Conservation (phyloP, 2,329 filamentous ascomycete genomes). For the Stachybotrys elegans region DNA sequence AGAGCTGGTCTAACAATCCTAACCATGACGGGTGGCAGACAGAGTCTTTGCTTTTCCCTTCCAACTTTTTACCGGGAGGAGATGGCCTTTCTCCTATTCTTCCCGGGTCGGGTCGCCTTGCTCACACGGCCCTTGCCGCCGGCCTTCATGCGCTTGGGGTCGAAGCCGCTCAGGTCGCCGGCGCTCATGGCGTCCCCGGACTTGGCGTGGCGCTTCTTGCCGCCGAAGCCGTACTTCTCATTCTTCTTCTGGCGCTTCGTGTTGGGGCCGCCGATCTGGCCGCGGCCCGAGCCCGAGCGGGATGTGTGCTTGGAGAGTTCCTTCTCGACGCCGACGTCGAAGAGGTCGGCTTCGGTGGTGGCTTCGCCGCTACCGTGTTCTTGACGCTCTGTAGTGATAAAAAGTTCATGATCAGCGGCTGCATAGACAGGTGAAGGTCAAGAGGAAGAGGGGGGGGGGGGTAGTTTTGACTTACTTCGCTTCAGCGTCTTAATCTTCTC, state of each 20-base stretch:
- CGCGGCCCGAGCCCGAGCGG: slow-evolving; percentile 33
- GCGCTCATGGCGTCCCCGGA: slow-evolving; percentile 83
- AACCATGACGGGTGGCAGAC: no score
- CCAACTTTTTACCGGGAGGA: slow-evolving; percentile 19
- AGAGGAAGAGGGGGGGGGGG: slow-evolving; percentile 1
- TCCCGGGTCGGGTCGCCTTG: slow-evolving; percentile 42
- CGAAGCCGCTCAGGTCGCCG: slow-evolving; percentile 76
- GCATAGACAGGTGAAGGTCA: slow-evolving; percentile 14
- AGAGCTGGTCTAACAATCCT: no score
- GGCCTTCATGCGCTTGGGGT: slow-evolving; percentile 77
- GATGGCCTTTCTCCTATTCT: slow-evolving; percentile 45
- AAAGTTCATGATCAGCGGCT: slow-evolving; percentile 6
- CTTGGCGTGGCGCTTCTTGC: slow-evolving; percentile 89
- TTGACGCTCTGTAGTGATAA: slow-evolving; percentile 68
- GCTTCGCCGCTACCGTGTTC: slow-evolving; percentile 57
- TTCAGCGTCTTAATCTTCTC: slow-evolving; percentile 95
- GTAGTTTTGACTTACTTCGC: slow-evolving; percentile 65
- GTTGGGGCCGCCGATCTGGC: slow-evolving; percentile 33
- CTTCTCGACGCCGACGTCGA: slow-evolving; percentile 82
- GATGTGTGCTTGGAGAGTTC: slow-evolving; percentile 41
- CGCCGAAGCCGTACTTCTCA: slow-evolving; percentile 89
- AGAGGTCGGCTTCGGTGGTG: slow-evolving; percentile 77
- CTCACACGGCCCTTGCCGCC: slow-evolving; percentile 26
- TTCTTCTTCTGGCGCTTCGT: slow-evolving; percentile 89
- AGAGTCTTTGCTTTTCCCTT: no score